Evolutionary conservation across 2,329 filamentous ascomycete genomes (phyloP).

Genomic region (Hypocrella siamensis): DNA sequence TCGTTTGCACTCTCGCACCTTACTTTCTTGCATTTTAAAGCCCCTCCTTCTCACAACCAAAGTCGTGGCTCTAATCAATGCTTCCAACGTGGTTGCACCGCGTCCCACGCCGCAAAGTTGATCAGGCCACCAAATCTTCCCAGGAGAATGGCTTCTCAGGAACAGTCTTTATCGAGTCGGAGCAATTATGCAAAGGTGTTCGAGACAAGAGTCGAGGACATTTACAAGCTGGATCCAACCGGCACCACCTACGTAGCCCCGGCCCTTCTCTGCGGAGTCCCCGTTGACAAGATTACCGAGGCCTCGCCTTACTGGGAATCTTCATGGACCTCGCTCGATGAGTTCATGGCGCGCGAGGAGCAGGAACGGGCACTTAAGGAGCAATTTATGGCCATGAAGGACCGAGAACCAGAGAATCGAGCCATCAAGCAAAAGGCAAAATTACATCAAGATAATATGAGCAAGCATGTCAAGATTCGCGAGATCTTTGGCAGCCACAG

Average conservation of each 20-base stretch:
- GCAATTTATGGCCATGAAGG: not conserved
- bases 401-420: conserved; percentile 4
- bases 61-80: no score
- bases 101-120: no score
- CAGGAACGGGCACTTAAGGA: conserved; percentile 9
- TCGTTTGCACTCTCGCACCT: no score
- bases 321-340: conserved; percentile 14
- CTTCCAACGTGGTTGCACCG: no score
- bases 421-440: conserved; percentile 7
- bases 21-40: no score
- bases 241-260: conserved; percentile 11
- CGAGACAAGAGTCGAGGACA: conserved; percentile 3
- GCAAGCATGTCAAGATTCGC: conserved; percentile 16
- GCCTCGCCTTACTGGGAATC: conserved; percentile 13
- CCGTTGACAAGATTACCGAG: conserved; percentile 14
- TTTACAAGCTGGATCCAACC: conserved; percentile 9
- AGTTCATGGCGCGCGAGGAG: conserved; percentile 11
- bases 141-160: no score
- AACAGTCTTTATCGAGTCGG: no score
- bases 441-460: conserved; percentile 14
- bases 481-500: conserved; percentile 16
- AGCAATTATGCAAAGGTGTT: conserved; percentile 6
- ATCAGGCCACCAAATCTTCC: no score
- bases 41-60: no score
- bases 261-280: conserved; percentile 10